A percentile compares a stretch with the other conserved stretches of the same genome.
Conservation (phyloP, 2,329 filamentous ascomycete species). For the Colletotrichum tanaceti region DNA sequence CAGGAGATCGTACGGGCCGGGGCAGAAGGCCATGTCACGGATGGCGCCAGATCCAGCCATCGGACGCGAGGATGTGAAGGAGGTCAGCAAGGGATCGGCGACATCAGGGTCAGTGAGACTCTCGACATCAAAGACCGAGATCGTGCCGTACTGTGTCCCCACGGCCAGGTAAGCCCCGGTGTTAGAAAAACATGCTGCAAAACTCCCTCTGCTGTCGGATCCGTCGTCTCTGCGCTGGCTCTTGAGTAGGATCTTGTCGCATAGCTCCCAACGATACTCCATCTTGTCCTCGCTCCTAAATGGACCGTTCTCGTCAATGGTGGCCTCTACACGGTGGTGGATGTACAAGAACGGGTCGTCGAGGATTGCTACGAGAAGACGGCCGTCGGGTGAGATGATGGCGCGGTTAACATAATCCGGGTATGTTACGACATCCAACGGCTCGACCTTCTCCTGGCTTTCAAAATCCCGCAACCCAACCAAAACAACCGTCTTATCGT, state of each 20-base stretch:
- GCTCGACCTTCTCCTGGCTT: conserved; percentile 57
- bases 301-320: conserved; percentile 45
- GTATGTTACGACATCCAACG: conserved; percentile 77
- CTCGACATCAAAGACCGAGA: conserved; percentile 76
- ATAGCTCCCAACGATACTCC: conserved; percentile 62
- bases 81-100: conserved; percentile 75
- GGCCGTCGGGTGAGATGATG: conserved; percentile 90
- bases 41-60: conserved; percentile 80
- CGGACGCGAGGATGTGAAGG: conserved; percentile 82
- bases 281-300: conserved; percentile 44
- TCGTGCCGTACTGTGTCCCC: conserved; percentile 83
- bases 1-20: conserved; percentile 88
- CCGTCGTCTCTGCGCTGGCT: conserved; percentile 67
- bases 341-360: conserved; percentile 90
- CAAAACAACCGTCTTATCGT: conserved; percentile 89
- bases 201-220: conserved; percentile 73
- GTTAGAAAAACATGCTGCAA: conserved; percentile 81
- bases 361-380: conserved; percentile 82
- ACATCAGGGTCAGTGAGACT: conserved; percentile 56
- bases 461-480: conserved; percentile 77
- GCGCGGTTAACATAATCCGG: conserved; percentile 93
- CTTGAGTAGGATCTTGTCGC: conserved; percentile 66
- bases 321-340: conserved; percentile 68
- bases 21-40: conserved; percentile 91
- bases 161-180: conserved; percentile 79